Evolutionary conservation across 2,329 filamentous ascomycete genomes (phyloP).

Genomic region (Pseudogymnoascus sp.): DNA sequence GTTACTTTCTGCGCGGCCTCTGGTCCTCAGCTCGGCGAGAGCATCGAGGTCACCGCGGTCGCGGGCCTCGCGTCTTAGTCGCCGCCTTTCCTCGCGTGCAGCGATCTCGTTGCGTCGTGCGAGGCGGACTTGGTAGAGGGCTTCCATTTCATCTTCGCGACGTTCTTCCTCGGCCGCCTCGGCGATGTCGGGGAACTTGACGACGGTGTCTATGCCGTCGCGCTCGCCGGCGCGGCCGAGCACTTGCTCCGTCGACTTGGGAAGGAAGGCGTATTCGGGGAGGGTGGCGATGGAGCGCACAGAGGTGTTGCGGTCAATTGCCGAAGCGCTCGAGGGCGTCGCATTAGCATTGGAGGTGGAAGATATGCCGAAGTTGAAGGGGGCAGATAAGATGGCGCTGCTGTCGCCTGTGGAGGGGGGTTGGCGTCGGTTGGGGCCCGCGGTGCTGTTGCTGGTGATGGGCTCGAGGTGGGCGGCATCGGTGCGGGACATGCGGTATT

Average conservation of each 20-base stretch:
- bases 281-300: conserved; percentile 69
- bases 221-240: conserved; percentile 85
- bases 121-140: conserved; percentile 78
- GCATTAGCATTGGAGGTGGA: conserved; percentile 4
- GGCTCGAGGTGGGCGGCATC: conserved; percentile 14
- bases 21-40: conserved; percentile 48
- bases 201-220: conserved; percentile 79
- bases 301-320: conserved; percentile 73
- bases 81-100: conserved; percentile 69
- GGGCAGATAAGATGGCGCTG: conserved; percentile 13
- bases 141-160: conserved; percentile 86
- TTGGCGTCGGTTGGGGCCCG: background rate
- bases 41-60: conserved; percentile 59
- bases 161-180: conserved; percentile 66
- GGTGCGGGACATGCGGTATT: conserved; percentile 15
- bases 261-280: conserved; percentile 68
- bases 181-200: conserved; percentile 72
- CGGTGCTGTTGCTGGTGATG: conserved; percentile 15
- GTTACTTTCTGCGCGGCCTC: conserved; percentile 44
- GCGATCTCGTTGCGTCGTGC: conserved; percentile 66
- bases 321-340: conserved; percentile 19
- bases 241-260: conserved; percentile 69
- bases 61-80: conserved; percentile 62
- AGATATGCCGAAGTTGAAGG: conserved; percentile 9
- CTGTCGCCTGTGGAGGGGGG: conserved; percentile 9